Percentiles rank a stretch among this genome's conserved stretches.
These are phyloP conservation scores for Diaporthe vaccinii DNA, from an alignment of 2,329 filamentous ascomycete genomes.

Conservation along the genomic window DNA sequence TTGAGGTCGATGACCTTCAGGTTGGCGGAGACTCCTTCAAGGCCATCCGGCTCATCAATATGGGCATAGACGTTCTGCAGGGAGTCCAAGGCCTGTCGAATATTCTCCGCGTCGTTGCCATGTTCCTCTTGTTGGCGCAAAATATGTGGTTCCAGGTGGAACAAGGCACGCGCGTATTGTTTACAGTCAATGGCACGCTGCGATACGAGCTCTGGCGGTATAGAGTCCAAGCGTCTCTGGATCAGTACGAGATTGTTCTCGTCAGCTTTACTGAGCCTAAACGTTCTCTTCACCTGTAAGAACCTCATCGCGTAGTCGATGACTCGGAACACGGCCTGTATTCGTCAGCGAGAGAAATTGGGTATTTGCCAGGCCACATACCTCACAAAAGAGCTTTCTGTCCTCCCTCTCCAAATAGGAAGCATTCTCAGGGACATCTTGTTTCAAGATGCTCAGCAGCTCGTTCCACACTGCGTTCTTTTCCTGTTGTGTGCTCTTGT, in stretches of 20 bases:
- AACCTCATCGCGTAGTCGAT: slow-evolving; percentile 93
- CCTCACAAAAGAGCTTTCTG: slow-evolving; percentile 88
- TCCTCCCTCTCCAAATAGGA: slow-evolving; percentile 77
- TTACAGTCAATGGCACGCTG: slow-evolving; percentile 92
- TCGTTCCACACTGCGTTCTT: slow-evolving; percentile 78
- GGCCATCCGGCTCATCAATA: slow-evolving; percentile 96
- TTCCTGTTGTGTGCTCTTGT: slow-evolving; percentile 71
- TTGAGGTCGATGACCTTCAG: slow-evolving; percentile 90
- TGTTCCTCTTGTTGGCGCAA: slow-evolving; percentile 67
- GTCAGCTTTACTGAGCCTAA: slow-evolving; percentile 54
- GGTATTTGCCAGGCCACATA: slow-evolving; percentile 55
- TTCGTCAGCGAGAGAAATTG: slow-evolving; percentile 42
- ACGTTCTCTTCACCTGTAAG: slow-evolving; percentile 80
- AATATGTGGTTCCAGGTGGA: slow-evolving; percentile 90
- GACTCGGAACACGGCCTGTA: slow-evolving; percentile 86
- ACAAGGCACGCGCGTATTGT: slow-evolving; percentile 91
- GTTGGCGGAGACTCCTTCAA: slow-evolving; percentile 93
- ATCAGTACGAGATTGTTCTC: slow-evolving; percentile 65
- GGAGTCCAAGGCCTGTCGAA: slow-evolving; percentile 78
- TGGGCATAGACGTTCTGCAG: slow-evolving; percentile 96
- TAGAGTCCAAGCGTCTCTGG: slow-evolving; percentile 66
- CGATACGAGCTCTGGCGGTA: slow-evolving; percentile 82
- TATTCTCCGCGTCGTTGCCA: slow-evolving; percentile 63
- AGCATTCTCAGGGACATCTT: slow-evolving; percentile 65
- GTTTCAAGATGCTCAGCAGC: slow-evolving; percentile 79